phyloP scores from a whole-genome alignment of 164 flowering plant genomes.

The Magnolia kwangsiensis region DNA sequence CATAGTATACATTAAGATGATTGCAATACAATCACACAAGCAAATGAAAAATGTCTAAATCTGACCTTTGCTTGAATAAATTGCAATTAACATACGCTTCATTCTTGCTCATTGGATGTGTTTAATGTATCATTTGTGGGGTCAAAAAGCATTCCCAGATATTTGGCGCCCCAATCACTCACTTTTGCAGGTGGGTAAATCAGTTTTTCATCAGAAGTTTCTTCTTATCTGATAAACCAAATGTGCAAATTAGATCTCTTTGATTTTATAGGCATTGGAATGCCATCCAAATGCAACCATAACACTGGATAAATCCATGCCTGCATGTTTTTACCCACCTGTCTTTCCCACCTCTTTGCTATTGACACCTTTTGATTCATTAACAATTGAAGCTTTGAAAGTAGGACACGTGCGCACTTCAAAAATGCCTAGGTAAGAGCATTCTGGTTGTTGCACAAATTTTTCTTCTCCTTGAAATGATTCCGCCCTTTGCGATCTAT shows the following conservation, averaged over 20 bases:
- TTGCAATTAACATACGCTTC: too few species aligned
- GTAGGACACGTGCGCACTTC: background rate
- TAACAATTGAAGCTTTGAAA: background rate
- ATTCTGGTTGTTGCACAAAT: background rate
- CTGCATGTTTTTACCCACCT: background rate
- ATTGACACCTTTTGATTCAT: background rate
- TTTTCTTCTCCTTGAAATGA: conserved; percentile 5
- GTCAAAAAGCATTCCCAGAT: background rate
- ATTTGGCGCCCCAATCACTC: background rate
- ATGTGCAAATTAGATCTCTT: background rate
- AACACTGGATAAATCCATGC: background rate
- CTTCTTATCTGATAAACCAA: too few species aligned
- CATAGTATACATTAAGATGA: too few species aligned
- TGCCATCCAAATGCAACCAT: background rate
- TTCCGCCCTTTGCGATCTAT: conserved; percentile 3
- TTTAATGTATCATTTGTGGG: too few species aligned
- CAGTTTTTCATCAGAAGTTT: background rate
- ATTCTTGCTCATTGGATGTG: too few species aligned
- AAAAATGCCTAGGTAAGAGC: background rate
- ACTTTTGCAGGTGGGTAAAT: background rate
- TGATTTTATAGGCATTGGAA: background rate
- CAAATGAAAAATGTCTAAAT: too few species aligned
- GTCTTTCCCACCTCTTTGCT: background rate
- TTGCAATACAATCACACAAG: too few species aligned
- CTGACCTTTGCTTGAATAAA: too few species aligned